Percentiles rank a stretch among this genome's conserved stretches.
These are phyloP conservation scores for Saturnispora saitoi DNA, from an alignment of 805 yeast genomes.

Conservation along the genomic window DNA sequence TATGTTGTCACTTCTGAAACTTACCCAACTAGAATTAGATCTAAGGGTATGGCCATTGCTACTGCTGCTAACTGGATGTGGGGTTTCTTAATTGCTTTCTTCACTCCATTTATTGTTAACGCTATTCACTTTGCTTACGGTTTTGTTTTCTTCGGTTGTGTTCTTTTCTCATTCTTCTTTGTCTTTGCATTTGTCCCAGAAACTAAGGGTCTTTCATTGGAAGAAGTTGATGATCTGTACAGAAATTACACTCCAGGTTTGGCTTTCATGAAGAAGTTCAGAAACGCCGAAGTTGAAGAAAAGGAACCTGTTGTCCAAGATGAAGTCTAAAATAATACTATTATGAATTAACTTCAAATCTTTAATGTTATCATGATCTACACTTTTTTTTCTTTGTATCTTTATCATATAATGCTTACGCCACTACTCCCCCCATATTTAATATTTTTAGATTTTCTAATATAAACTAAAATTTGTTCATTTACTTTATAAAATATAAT, in stretches of 20 bases:
- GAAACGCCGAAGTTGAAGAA: constrained; percentile 10
- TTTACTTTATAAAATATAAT: neutral
- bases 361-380: constrained; percentile 1
- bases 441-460: neutral
- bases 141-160: constrained; percentile 48
- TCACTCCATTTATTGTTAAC: constrained; percentile 46
- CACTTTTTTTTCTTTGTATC: neutral
- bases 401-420: neutral
- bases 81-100: constrained; percentile 49
- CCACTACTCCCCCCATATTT: neutral
- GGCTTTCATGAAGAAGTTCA: constrained; percentile 21
- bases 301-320: neutral
- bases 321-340: constrained; percentile 1
- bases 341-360: neutral
- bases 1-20: constrained; percentile 60
- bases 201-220: constrained; percentile 48
- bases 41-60: constrained; percentile 57
- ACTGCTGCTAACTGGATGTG: constrained; percentile 59
- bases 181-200: constrained; percentile 46
- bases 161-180: constrained; percentile 44
- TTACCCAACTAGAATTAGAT: constrained; percentile 57
- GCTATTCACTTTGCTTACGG: constrained; percentile 52
- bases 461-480: neutral
- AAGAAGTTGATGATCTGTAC: constrained; percentile 48
- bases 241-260: constrained; percentile 29